Conservation (phyloP, 1,284 basidiomycete genomes). For the Marasmius fiardii region DNA sequence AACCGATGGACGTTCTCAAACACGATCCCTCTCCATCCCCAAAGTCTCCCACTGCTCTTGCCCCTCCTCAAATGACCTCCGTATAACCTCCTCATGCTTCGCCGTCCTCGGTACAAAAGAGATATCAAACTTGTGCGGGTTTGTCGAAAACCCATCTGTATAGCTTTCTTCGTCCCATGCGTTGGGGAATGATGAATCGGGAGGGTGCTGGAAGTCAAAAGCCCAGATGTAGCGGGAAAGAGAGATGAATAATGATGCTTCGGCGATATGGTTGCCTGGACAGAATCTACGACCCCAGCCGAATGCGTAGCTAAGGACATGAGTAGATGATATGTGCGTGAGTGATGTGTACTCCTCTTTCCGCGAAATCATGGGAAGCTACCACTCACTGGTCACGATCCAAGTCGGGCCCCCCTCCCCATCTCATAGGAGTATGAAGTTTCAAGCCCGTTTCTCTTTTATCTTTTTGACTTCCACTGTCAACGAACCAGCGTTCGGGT, state of each 20-base stretch:
- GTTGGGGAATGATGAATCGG: neutral
- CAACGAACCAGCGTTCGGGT: conserved; percentile 33
- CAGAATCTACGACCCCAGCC: neutral
- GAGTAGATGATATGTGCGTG: too few species aligned
- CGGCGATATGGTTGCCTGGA: neutral
- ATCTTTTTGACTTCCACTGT: conserved; percentile 27
- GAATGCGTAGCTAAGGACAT: neutral
- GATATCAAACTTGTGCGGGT: neutral
- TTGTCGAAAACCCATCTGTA: neutral
- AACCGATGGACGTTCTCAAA: too few species aligned
- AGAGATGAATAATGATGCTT: neutral
- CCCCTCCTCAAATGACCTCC: neutral
- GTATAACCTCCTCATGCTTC: neutral
- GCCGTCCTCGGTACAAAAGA: neutral
- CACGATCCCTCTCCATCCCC: neutral
- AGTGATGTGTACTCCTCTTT: too few species aligned
- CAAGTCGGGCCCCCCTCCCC: neutral
- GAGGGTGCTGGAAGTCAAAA: neutral
- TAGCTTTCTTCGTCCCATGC: conserved; percentile 1
- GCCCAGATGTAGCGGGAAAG: neutral
- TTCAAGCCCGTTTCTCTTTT: too few species aligned
- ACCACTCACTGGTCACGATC: neutral
- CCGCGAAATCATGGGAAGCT: neutral
- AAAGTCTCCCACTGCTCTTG: neutral
- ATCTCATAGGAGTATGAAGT: conserved; percentile 9